Base-by-base conservation (phyloP, 352 stramenopile genomes). In the Phytophthora pisi region DNA sequence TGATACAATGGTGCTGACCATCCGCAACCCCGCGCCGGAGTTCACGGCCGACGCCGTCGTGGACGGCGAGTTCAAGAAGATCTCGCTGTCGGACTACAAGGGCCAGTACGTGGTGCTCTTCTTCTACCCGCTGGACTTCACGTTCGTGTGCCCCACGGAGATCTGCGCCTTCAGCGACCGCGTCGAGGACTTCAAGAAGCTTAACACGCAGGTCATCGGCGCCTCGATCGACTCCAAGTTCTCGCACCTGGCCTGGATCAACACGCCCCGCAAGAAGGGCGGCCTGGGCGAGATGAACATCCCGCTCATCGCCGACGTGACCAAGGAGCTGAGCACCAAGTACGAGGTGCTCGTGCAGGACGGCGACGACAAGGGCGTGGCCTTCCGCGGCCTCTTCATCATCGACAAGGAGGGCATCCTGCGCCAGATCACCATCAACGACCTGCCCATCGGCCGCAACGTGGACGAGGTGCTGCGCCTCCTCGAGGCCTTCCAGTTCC, bases 111-210 rank as follows among this genome's bases (percentile, higher is more conserved):
- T 97, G 31, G 90, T 97, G 57, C 84, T 98, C 18, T 96, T 97
- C 86, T 98, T 97, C 73, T 97, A 96, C 77, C 91, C 92, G 52
- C 75, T 96, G 61, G 91, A 97, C 77, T 97, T 96, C 70, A 97
- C 91, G 30, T 98, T 97, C 61, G 92, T 97, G 62, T 96, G 88
- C 69, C 90, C 89, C 45, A 98, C 92, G 34, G 92, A 98, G 77
- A 97, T 97, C 76, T 91, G 85, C 64, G 86, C 88, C 31, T 98
- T 97, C 69, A 90, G 74, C 64, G 92, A 98, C 71, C 75, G 80
- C 60, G 68, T 79, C 20, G 80, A 86, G 7, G 86, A 96, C 36
- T 98, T 98, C 71, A 66, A 88, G 50, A 80, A 86, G 66, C 70
- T 96, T 56, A 81, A 89, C 74, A 82, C 77, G 50, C 75, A 95